Percentiles rank a stretch among this genome's conserved stretches.
These are phyloP conservation scores for Persicaria maculosa DNA, from an alignment of 148 eudicot species.

Conservation along the genomic window DNA sequence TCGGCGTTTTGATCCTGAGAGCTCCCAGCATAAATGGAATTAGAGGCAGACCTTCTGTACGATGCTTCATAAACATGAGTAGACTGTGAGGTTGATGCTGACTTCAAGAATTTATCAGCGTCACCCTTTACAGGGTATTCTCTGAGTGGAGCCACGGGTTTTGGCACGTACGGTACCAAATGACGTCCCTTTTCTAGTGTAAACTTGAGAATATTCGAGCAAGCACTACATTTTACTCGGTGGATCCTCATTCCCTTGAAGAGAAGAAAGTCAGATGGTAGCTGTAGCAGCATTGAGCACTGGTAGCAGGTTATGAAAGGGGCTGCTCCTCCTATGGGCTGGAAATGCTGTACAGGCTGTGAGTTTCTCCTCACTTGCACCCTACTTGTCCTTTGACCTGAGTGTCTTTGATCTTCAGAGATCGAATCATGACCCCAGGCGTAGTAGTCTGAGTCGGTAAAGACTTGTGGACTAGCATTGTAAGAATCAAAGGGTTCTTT, in stretches of 20 bases:
- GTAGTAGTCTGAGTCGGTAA: constrained; percentile 26
- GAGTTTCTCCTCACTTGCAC: constrained; percentile 34
- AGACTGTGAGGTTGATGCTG: constrained; percentile 14
- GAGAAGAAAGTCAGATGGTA: constrained; percentile 58
- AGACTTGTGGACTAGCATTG: constrained; percentile 29
- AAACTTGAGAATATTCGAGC: constrained; percentile 45
- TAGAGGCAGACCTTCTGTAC: constrained; percentile 24
- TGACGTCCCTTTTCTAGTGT: constrained; percentile 33
- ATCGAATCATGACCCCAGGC: constrained; percentile 24
- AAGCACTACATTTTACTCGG: constrained; percentile 57
- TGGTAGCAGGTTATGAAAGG: constrained; percentile 12
- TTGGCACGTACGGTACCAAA: constrained; percentile 32
- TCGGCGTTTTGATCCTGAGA: constrained; percentile 1
- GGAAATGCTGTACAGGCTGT: constrained; percentile 24
- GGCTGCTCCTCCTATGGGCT: constrained; percentile 5
- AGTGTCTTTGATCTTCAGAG: constrained; percentile 33
- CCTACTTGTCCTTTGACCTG: constrained; percentile 26
- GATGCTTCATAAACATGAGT: constrained; percentile 13
- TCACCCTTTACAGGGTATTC: constrained; percentile 26
- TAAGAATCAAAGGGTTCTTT: constrained; percentile 18
- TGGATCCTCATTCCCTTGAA: constrained; percentile 39
- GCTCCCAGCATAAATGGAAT: constrained; percentile 24
- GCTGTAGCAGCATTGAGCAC: constrained; percentile 26
- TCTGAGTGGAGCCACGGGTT: constrained; percentile 29
- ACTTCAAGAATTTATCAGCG: constrained; percentile 12